Conservation (phyloP, 2,329 filamentous ascomycete species). For the Teratosphaeria epicoccoides region DNA sequence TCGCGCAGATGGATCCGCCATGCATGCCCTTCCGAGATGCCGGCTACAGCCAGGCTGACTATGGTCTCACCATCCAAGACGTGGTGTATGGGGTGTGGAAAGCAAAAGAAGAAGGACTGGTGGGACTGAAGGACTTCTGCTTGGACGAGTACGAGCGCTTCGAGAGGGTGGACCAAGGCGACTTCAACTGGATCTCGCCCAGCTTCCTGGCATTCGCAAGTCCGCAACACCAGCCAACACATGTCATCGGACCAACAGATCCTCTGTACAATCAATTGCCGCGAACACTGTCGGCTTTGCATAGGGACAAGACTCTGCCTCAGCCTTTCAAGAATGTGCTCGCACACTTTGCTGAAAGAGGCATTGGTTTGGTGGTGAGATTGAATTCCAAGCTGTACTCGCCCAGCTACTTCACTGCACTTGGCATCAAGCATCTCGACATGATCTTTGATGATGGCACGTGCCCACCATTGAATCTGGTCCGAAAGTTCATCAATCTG, state of each 20-base stretch:
- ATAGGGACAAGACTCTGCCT: conserved; percentile 56
- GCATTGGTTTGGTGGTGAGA: conserved; percentile 86
- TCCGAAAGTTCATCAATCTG: conserved; percentile 87
- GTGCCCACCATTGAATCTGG: conserved; percentile 78
- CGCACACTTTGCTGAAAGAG: conserved; percentile 73
- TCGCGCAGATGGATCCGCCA: conserved; percentile 91
- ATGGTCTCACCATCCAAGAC: conserved; percentile 89
- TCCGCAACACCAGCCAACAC: conserved; percentile 69
- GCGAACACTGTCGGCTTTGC: conserved; percentile 61
- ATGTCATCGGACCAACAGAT: conserved; percentile 60
- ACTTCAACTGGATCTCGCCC: conserved; percentile 99
- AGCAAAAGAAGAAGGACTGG: conserved; percentile 90
- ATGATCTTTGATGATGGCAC: conserved; percentile 99
- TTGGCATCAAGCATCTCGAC: conserved; percentile 91
- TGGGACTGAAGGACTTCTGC: conserved; percentile 85
- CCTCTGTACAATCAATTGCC: conserved; percentile 66
- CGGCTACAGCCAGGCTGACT: conserved; percentile 96
- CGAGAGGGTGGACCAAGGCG: conserved; percentile 92
- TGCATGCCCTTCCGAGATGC: conserved; percentile 98
- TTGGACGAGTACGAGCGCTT: conserved; percentile 94
- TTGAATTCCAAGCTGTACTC: conserved; percentile 95
- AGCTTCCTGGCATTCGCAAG: conserved; percentile 94
- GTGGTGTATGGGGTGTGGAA: conserved; percentile 98
- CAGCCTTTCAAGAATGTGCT: conserved; percentile 93
- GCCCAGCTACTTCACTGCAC: conserved; percentile 88